Base-by-base conservation (phyloP, 306 rosid species). In the Ceratonia siliqua region DNA sequence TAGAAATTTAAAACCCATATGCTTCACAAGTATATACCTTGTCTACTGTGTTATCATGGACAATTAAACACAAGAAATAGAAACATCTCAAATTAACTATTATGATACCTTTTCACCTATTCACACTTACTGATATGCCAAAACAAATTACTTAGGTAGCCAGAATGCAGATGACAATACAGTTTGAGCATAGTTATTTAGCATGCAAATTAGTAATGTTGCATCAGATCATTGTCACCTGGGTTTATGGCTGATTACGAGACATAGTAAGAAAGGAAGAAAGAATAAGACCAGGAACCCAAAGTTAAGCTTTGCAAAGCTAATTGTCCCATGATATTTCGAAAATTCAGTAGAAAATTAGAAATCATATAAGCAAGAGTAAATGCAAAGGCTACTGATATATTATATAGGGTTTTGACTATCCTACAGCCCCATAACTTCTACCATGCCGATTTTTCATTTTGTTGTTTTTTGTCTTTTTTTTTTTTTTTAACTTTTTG, bases 1-100 rank as follows among this genome's bases (percentile, higher is more conserved):
- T 24, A 30, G 54, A 53, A 74, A 66, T 48, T 33, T 68, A n/a
- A 49, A 39, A 12, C 45, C 46, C 61, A 64, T 17, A 57, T 43
- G 21, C 22, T 15, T 17, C 6, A 25, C 50, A 68, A 38, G 66
- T 28, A 24, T 63, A 70, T 58, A 39, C 61, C 28, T 64, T 36
- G 45, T 73, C 49, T 68, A 57, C 38, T 48, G 61, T 41, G 6
- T 79, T 41, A 54, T 4, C 22, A 25, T 17, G 18, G 12, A 62
- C 48, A 71, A 22, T 6, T 22, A 35, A 73, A 25, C 63, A 43
- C 33, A 11, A 22, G 43, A 68, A 39, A 59, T 18, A 73, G 3
- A 25, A 17, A 33, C 24, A 72, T 20, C 30, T 27, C 42, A 63
- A 32, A 63, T 28, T 22, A 45, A 55, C n/a, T 8, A 28, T 30